Evolutionary conservation across 495 filamentous ascomycete species (phyloP), one percentile per base, ranked within the genome.

Genomic region (Immersiella caudata): DNA sequence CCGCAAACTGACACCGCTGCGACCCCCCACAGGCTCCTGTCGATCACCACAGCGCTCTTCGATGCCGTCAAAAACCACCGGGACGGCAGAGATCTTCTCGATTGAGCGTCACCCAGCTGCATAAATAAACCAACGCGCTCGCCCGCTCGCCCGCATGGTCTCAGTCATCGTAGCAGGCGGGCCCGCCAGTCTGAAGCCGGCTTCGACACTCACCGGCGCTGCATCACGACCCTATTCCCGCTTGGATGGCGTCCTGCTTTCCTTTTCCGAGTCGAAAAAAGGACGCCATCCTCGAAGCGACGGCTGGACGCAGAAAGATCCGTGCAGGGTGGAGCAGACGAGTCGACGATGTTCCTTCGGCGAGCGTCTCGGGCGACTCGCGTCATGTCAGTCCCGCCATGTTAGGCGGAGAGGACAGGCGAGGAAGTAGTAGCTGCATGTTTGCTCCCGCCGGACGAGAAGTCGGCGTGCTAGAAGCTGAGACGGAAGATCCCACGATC

Each of bases 1-100:
- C 36, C 24, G 29, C 1, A 66, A 49, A 68, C 62, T 70, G 51
- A 63, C 58, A 16, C 11, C 0, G 33, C 25, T 59, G 21, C 50
- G 35, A 57, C 40, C 36, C 54, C 46, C 40, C 63, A 21, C 64
- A 76, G 74, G 5, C 65, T 70, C 27, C 58, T 76, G 14, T 54
- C 57, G 46, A 33, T 76, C 1, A 36, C 56, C 56, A 76, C 68
- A 8, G 73, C 73, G 7, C 52, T 73, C 7, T 71, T 67, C 21
- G 74, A 76, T 60, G 66, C 66, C n/a, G 54, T 74, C 26, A 76
- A 76, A 29, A 76, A 73, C 64, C 64, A 74, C 36, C 62, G 69
- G 9, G 74, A 76, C 54, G 74, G 74, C 35, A 56, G 68, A 59
- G 73, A 75, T 40, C 67, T 76, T 11, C 67, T 76, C 11, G 74